A percentile compares a stretch with the other conserved stretches of the same genome.
Evolutionary conservation across 306 rosid species (phyloP).

Genomic region (Lathyrus sativus): DNA sequence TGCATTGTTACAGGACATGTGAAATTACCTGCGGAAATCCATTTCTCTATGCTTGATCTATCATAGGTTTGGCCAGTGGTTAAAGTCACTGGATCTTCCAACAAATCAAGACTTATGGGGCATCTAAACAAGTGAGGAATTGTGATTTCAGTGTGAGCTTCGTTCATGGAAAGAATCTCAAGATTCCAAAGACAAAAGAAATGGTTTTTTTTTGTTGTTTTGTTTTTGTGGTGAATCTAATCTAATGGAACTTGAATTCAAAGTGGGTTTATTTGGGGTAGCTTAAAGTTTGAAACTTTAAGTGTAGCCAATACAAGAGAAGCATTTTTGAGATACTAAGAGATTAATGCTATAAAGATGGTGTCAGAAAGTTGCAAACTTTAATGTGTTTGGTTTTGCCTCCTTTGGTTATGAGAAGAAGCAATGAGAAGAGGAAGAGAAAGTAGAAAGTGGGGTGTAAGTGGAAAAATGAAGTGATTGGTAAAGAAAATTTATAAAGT

Average conservation of each 20-base stretch:
- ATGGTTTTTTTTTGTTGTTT: too few relatives aligned
- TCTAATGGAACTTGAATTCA: constrained; percentile 2
- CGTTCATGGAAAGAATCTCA: constrained; percentile 52
- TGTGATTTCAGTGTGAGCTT: constrained; percentile 55
- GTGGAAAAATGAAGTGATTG: constrained; percentile 35
- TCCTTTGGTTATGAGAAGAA: constrained; percentile 13
- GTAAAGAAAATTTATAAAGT: constrained; percentile 28
- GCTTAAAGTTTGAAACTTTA: constrained; percentile 39
- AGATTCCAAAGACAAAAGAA: constrained; percentile 17
- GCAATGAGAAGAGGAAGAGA: constrained; percentile 36
- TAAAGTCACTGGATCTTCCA: constrained; percentile 86
- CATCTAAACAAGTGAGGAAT: constrained; percentile 81
- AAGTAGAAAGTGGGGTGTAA: constrained; percentile 33
- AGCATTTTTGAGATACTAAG: constrained; percentile 42
- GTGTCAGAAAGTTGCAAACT: constrained; percentile 45
- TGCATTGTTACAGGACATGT: constrained; percentile 98
- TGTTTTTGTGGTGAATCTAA: not conserved
- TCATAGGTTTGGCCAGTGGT: constrained; percentile 94
- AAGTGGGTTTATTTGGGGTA: not conserved
- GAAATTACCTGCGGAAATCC: constrained; percentile 83
- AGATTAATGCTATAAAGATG: constrained; percentile 41
- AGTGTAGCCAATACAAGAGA: constrained; percentile 39
- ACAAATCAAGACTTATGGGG: constrained; percentile 87
- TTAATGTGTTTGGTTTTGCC: constrained; percentile 16
- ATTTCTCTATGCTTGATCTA: constrained; percentile 79